Evolutionary conservation across 2,329 filamentous ascomycete genomes (phyloP), one percentile per base, ranked within the genome.

Genomic region (Alternaria consortialis): DNA sequence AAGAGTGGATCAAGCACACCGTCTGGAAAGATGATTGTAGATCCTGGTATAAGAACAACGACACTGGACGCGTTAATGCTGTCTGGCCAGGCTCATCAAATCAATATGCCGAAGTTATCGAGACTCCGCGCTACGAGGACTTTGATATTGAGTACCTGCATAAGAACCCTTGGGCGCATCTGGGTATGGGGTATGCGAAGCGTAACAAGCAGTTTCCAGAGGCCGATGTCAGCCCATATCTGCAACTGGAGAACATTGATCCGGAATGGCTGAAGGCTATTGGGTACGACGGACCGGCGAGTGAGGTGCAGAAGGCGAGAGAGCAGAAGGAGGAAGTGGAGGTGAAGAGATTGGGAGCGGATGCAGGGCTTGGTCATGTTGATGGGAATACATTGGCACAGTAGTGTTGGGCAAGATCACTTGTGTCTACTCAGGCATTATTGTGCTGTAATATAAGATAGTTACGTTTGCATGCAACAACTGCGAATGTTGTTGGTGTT

Each of bases 1-100:
- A 83, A 65, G 80, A 82, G 58, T 84, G 80, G 80, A 77, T 84
- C 65, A 83, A 81, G 66, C 79, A 83, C 58, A 84, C 82, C 0
- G 82, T 84, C 7, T 85, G 81, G 81, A 82, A 80, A 57, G 77
- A 80, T 25, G 74, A 79, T 6, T 84, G 82, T 56, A 75, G 81
- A 43, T 67, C 68, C 1, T 83, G 81, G 80, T 84, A 83, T 71
- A 81, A 81, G 67, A 79, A 85, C 67, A 77, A 79, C 31, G 68
- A 74, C 0, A 77, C 75, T 1, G 75, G 74, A 2, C 69, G 74
- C 5, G 72, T 79, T 23, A 77, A 77, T 23, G 74, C 83, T 3
- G 74, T 86, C 1, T 86, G 81, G 80, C 84, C 84, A 0, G 85
- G 84, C 3, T 81, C 78, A 3, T 82, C 80, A 0, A 78, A 86